Evolutionary conservation across 208 protist species (phyloP).

Genomic region (Wallacemonas sp.): DNA sequence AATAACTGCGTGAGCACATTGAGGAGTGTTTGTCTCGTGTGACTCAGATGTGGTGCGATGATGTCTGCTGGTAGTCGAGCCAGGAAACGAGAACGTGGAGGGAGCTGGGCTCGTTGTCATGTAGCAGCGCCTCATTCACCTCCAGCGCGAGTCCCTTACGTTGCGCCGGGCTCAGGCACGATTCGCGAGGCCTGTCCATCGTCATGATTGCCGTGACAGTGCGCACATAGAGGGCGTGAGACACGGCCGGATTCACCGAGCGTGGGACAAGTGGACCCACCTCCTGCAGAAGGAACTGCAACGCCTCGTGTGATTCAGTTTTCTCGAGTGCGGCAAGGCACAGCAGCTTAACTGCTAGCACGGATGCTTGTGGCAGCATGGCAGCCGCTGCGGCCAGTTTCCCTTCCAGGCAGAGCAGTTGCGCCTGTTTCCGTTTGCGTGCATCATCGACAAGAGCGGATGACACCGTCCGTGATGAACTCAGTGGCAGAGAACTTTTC

Average conservation of each 20-base stretch:
- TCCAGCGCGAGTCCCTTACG: conserved; percentile 36
- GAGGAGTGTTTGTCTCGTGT: neutral
- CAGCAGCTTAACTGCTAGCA: conserved; percentile 55
- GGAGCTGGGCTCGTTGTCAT: conserved; percentile 33
- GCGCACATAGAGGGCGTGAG: conserved; percentile 34
- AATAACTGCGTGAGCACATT: neutral
- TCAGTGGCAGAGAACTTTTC: neutral
- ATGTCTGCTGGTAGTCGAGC: conserved; percentile 57
- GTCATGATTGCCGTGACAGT: conserved; percentile 24
- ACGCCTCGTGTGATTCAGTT: conserved; percentile 16
- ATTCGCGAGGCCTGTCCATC: neutral
- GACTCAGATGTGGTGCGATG: neutral
- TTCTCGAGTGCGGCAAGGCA: conserved; percentile 52
- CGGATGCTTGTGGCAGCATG: conserved; percentile 40
- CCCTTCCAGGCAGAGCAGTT: conserved; percentile 56
- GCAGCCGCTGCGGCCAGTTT: conserved; percentile 48
- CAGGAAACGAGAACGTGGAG: conserved; percentile 70
- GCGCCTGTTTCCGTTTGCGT: conserved; percentile 40
- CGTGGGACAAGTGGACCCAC: conserved; percentile 53
- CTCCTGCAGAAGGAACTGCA: conserved; percentile 39
- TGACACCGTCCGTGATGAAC: neutral
- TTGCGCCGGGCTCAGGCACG: neutral
- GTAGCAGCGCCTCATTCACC: conserved; percentile 68
- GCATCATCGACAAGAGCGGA: neutral
- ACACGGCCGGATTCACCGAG: conserved; percentile 27